Conservation (phyloP, 352 stramenopile species). For the Phytophthora palmivora region DNA sequence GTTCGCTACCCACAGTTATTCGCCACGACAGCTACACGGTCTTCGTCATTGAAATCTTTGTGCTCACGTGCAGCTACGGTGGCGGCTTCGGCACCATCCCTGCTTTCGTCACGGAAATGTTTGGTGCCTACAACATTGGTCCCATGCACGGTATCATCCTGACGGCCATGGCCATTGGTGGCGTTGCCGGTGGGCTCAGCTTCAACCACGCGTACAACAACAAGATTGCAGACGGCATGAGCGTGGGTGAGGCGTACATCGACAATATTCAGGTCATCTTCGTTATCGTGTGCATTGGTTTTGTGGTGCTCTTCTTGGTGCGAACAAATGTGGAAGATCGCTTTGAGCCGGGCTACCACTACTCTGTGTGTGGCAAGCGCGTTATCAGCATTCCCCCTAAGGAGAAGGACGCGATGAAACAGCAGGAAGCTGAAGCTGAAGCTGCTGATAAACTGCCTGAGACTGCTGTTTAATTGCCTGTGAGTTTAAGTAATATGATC, state of each 20-base stretch:
- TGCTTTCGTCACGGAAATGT: conserved; percentile 85
- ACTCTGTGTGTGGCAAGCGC: conserved; percentile 62
- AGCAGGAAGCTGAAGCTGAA: conserved; percentile 26
- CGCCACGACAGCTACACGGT: conserved; percentile 58
- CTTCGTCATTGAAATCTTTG: conserved; percentile 72
- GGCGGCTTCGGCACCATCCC: conserved; percentile 80
- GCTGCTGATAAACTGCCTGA: conserved; percentile 25
- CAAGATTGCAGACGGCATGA: conserved; percentile 49
- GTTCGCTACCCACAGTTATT: conserved; percentile 64
- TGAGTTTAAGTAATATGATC: conserved; percentile 34
- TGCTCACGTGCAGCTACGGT: conserved; percentile 80
- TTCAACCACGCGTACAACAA: conserved; percentile 69
- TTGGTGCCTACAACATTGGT: conserved; percentile 83
- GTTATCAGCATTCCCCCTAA: conserved; percentile 72
- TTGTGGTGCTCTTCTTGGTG: conserved; percentile 66
- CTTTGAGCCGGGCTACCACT: conserved; percentile 76
- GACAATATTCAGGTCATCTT: conserved; percentile 81
- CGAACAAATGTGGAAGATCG: conserved; percentile 73
- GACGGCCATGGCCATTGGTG: conserved; percentile 78
- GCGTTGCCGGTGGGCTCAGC: conserved; percentile 72
- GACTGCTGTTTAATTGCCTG: conserved; percentile 32
- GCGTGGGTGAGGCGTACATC: conserved; percentile 67
- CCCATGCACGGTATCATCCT: conserved; percentile 63
- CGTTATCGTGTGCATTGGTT: conserved; percentile 64
- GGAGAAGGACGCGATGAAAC: conserved; percentile 37